Evolutionary conservation across 1,284 basidiomycete genomes (phyloP), one percentile per base, ranked within the genome.

Genomic region (Caloboletus inedulis): DNA sequence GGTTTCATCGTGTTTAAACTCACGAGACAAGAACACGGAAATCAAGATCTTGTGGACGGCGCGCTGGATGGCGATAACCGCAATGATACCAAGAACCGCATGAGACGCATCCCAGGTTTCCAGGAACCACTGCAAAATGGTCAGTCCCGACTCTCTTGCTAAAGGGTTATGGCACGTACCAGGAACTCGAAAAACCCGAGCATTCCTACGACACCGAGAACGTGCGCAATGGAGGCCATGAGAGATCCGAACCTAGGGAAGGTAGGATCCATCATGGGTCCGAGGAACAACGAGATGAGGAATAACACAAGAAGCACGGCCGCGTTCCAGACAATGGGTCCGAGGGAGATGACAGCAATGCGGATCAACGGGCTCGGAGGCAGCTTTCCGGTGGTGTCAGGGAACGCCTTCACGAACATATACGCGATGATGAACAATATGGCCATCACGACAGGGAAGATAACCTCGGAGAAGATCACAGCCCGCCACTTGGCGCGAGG

Each of bases 1-100:
- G 19, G 92, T 94, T 76, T 97, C 94, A 69, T 98, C 94, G 66
- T 96, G 92, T 75, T 97, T 97, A 81, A 96, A 95, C 73, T 98
- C 94, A 59, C 94, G 87, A 31, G 92, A 90, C 39, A 98, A 77
- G 81, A 95, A 92, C 51, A 95, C 86, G 1, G 94, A 78, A 62
- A 98, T 97, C 57, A 96, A 76, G 53, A 94, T 79, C 76, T 98
- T 98, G 81, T 94, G 88, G 59, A 97, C 74, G 25, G 89, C 89
- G 53, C 94, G 85, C 70, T 98, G 93, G 49, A 97, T 90, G 52
- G 84, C 81, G 56, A 95, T 89, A 53, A 92, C 85, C 6, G 91
- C 80, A 62, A 96, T 89, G 52, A 95, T 77, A 55, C 94, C 94
- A 40, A 95, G 77, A 18, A 94, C 92, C 18, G 94, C 93, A 70